These are phyloP conservation scores for Mucor indicus DNA, from an alignment of 371 early-diverging fungal species.

Conservation along the genomic window DNA sequence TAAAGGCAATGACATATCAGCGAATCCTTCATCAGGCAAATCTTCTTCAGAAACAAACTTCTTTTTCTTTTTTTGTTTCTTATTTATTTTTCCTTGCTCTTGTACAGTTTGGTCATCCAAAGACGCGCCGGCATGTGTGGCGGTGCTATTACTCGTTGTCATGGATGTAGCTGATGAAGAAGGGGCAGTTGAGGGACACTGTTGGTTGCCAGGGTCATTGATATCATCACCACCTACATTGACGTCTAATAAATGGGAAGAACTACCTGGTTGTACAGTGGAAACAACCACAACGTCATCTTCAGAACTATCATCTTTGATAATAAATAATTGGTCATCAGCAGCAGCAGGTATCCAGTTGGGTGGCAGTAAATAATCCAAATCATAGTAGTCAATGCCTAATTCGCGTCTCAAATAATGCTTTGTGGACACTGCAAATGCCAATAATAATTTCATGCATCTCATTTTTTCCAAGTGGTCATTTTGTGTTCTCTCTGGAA, in stretches of 20 bases:
- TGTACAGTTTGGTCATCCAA: too few species aligned
- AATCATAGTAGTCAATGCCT: constrained; percentile 55
- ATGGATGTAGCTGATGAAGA: constrained; percentile 7
- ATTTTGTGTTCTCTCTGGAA: constrained; percentile 43
- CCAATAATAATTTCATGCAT: constrained; percentile 71
- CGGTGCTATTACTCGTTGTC: too few species aligned
- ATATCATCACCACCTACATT: constrained; percentile 16
- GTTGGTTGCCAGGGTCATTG: constrained; percentile 11
- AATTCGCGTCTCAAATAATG: constrained; percentile 71
- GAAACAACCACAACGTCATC: constrained; percentile 3
- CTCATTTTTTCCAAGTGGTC: constrained; percentile 64
- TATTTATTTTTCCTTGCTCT: not conserved
- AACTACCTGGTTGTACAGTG: not conserved
- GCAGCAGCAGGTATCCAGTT: constrained; percentile 46
- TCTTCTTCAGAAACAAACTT: constrained; percentile 37
- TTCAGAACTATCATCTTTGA: constrained; percentile 11
- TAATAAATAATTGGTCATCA: constrained; percentile 17
- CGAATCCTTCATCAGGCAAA: constrained; percentile 33
- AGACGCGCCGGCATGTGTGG: too few species aligned
- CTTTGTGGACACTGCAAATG: constrained; percentile 66
- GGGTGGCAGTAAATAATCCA: constrained; percentile 52
- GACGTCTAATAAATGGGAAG: constrained; percentile 7
- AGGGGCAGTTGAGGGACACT: constrained; percentile 4
- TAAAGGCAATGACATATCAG: constrained; percentile 57
- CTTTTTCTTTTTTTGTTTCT: constrained; percentile 3